phyloP scores from a whole-genome alignment of 306 rosid species.

The Spatholobus suberectus region DNA sequence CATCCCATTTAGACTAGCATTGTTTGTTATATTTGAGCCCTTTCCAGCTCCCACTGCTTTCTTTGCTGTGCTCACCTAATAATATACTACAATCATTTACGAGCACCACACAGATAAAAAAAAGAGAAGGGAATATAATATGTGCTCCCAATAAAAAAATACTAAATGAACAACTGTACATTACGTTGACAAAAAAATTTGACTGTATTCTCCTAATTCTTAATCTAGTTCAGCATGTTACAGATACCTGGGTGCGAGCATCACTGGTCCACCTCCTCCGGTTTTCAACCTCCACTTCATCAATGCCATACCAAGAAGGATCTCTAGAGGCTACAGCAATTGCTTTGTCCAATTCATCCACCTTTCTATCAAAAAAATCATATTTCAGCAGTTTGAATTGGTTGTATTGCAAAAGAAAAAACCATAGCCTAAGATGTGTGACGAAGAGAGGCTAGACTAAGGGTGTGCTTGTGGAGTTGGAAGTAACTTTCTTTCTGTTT shows the following conservation, averaged over 20 bases:
- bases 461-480: background rate
- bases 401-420: conserved; percentile 19
- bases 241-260: conserved; percentile 86
- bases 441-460: background rate
- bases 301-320: conserved; percentile 90
- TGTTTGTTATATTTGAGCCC: conserved; percentile 52
- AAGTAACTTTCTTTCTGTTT: conserved; percentile 16
- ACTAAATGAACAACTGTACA: background rate
- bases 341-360: conserved; percentile 95
- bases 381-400: conserved; percentile 60
- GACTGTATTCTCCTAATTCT: conserved; percentile 24
- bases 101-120: conserved; percentile 11
- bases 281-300: conserved; percentile 84
- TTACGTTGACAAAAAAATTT: conserved; percentile 5
- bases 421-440: background rate
- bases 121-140: conserved; percentile 12
- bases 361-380: conserved; percentile 93
- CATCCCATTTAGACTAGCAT: conserved; percentile 63
- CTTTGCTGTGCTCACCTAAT: conserved; percentile 72
- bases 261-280: conserved; percentile 91
- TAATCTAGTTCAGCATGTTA: conserved; percentile 28
- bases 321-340: conserved; percentile 92
- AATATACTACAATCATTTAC: conserved; percentile 44
- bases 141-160: background rate
- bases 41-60: conserved; percentile 68